Conservation (phyloP, 768 basidiomycete species). For the Hygrophoropsis aurantiaca region DNA sequence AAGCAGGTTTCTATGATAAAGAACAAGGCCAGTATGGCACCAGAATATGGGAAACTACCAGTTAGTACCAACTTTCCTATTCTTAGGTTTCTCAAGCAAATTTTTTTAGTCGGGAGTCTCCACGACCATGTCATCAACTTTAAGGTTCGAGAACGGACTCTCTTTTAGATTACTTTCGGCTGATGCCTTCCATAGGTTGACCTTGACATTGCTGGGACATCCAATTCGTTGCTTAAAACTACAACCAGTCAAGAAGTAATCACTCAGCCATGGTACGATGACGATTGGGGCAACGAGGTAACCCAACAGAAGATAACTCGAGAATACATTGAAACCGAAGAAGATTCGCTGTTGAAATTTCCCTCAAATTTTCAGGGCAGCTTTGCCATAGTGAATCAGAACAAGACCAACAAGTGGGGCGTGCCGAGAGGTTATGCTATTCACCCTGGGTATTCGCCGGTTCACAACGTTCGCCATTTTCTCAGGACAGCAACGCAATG, state of each 20-base stretch:
- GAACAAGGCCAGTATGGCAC: slow-evolving; percentile 52
- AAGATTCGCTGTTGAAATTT: slow-evolving; percentile 50
- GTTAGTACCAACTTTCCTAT: slow-evolving; percentile 30
- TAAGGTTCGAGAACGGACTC: slow-evolving; percentile 34
- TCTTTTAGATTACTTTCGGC: not conserved
- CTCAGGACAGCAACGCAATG: not conserved
- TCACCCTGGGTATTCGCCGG: slow-evolving; percentile 56
- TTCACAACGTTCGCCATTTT: slow-evolving; percentile 43
- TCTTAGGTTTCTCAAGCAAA: not conserved
- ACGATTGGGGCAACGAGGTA: slow-evolving; percentile 55
- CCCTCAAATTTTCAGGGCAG: slow-evolving; percentile 56
- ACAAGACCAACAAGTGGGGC: slow-evolving; percentile 55
- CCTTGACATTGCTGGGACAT: slow-evolving; percentile 59
- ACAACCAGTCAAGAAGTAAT: slow-evolving; percentile 50
- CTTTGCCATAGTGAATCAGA: slow-evolving; percentile 56
- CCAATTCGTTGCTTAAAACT: slow-evolving; percentile 56
- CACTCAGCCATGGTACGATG: slow-evolving; percentile 54
- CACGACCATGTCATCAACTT: slow-evolving; percentile 71
- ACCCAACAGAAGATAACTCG: slow-evolving; percentile 53
- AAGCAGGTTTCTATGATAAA: slow-evolving; percentile 59
- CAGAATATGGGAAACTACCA: slow-evolving; percentile 54
- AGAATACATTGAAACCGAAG: slow-evolving; percentile 49
- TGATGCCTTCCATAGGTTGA: slow-evolving; percentile 46
- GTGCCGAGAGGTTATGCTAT: slow-evolving; percentile 58
- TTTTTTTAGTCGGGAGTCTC: slow-evolving; percentile 53